These are phyloP conservation scores for Ustilago cynodontis DNA, from an alignment of 1,284 basidiomycete genomes.

Conservation along the genomic window DNA sequence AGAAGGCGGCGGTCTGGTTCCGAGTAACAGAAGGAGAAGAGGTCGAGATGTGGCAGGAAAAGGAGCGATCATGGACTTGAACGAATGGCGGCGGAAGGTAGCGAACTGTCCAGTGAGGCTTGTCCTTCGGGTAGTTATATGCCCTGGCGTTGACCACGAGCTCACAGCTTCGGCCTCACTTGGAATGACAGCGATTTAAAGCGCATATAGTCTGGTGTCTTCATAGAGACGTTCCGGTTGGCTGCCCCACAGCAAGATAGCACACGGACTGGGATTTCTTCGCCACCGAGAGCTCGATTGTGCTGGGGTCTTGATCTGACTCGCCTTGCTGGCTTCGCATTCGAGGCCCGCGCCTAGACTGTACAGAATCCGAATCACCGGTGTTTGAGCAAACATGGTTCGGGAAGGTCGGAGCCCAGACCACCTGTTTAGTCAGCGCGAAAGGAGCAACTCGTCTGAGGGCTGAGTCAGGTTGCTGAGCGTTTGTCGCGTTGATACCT, in stretches of 20 bases:
- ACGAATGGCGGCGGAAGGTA: neutral
- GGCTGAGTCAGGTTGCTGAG: conserved; percentile 8
- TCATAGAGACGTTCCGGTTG: neutral
- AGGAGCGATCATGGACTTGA: neutral
- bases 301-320: neutral
- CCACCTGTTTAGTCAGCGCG: neutral
- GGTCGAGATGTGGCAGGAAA: neutral
- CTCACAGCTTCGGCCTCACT: too few species aligned
- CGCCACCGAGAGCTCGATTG: neutral
- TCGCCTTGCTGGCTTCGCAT: neutral
- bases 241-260: neutral
- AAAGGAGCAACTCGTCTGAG: neutral
- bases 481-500: neutral
- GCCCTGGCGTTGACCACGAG: neutral
- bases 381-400: neutral
- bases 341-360: neutral
- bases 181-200: neutral
- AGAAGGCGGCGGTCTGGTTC: neutral
- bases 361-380: neutral
- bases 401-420: neutral
- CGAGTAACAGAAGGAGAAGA: neutral
- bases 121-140: neutral
- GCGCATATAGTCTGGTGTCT: neutral
- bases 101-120: neutral
- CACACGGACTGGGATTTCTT: neutral